Conservation (phyloP, 768 basidiomycete species). For the Termitomyces sp. region DNA sequence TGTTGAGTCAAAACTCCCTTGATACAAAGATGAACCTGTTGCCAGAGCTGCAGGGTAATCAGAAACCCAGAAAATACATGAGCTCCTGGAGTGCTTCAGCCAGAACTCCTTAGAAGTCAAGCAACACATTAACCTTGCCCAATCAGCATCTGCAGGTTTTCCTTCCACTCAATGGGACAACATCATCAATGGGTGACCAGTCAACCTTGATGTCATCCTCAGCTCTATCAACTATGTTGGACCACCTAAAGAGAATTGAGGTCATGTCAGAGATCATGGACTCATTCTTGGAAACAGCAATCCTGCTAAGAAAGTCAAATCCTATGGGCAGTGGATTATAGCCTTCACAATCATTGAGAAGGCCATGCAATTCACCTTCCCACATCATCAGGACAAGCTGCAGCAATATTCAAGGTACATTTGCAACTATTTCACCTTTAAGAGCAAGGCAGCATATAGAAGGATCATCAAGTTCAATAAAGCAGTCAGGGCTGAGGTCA, state of each 20-base stretch:
- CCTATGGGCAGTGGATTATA: background rate
- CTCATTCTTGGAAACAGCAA: background rate
- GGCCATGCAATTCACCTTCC: constrained; percentile 21
- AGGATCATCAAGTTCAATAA: constrained; percentile 25
- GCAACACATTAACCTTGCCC: no score
- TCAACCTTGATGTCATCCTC: background rate
- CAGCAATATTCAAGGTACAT: constrained; percentile 15
- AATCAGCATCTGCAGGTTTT: background rate
- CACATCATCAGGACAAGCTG: constrained; percentile 18
- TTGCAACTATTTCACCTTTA: constrained; percentile 16
- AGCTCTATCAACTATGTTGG: background rate
- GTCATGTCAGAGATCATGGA: background rate
- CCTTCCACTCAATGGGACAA: background rate
- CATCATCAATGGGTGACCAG: background rate
- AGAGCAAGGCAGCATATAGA: background rate
- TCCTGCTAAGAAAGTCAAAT: background rate
- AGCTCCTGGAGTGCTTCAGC: no score
- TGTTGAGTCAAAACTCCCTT: no score
- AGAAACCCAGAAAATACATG: no score
- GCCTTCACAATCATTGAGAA: constrained; percentile 14
- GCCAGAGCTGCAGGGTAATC: no score
- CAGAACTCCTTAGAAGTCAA: no score
- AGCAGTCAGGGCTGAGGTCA: constrained; percentile 18
- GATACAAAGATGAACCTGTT: no score
- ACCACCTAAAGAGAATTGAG: background rate